Percentiles rank a stretch among this genome's conserved stretches.
Evolutionary conservation across 2,329 filamentous ascomycete genomes (phyloP).

Genomic region (Emmonsiellopsis sp.): DNA sequence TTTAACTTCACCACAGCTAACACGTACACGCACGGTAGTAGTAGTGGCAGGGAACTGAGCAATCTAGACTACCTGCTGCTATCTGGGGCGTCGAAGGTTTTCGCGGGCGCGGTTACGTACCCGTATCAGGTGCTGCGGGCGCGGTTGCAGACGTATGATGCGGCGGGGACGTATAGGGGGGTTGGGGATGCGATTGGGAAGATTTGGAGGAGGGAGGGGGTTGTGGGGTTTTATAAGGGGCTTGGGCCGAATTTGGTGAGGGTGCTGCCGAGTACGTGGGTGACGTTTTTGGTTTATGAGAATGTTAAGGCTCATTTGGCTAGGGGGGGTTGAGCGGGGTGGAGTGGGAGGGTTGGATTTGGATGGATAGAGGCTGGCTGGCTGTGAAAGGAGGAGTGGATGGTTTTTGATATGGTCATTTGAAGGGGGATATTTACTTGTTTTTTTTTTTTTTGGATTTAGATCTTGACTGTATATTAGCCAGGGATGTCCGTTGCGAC

Average conservation of each 20-base stretch:
- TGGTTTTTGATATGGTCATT: neutral
- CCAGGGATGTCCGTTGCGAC: no score
- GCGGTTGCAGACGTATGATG: conserved; percentile 80
- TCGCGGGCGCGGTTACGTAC: conserved; percentile 84
- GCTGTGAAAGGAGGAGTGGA: no score
- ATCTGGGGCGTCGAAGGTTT: conserved; percentile 71
- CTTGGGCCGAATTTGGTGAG: conserved; percentile 80
- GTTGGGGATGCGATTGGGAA: conserved; percentile 62
- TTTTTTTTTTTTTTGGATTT: no score
- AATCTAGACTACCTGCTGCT: conserved; percentile 73
- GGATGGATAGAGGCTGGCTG: no score
- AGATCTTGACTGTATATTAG: no score
- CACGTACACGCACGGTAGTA: conserved; percentile 14
- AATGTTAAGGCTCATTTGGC: conserved; percentile 67
- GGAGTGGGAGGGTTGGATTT: neutral
- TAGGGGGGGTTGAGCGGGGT: neutral
- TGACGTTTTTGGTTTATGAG: conserved; percentile 95
- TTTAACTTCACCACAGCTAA: conserved; percentile 14
- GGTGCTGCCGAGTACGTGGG: conserved; percentile 88
- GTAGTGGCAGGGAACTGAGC: conserved; percentile 36
- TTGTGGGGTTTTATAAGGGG: conserved; percentile 82
- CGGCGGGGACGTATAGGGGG: conserved; percentile 61
- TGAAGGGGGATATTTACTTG: no score
- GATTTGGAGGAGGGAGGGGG: conserved; percentile 70
- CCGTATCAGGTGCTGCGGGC: conserved; percentile 90